These are phyloP conservation scores for Geosmithia putterillii DNA, from an alignment of 2,329 filamentous ascomycete genomes.

Conservation along the genomic window DNA sequence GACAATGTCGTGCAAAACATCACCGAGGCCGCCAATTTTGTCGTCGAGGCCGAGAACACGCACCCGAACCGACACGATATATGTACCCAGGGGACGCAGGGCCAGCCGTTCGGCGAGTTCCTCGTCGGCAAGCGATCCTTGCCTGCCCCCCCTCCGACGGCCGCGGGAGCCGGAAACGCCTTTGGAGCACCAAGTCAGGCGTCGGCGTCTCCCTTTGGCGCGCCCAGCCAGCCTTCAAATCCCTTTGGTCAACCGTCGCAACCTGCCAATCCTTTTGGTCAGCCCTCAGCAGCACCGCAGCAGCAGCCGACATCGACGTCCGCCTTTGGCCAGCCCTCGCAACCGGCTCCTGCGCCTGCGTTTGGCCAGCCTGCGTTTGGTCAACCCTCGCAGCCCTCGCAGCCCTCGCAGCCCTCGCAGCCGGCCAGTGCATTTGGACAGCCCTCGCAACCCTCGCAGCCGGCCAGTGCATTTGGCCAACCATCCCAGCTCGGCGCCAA, in stretches of 20 bases:
- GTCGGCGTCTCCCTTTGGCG: conserved; percentile 14
- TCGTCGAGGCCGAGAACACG: conserved; percentile 51
- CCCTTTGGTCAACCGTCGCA: conserved; percentile 23
- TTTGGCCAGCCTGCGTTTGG: conserved; percentile 4
- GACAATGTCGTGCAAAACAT: conserved; percentile 57
- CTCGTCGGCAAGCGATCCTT: conserved; percentile 20
- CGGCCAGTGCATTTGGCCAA: conserved; percentile 11
- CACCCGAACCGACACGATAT: conserved; percentile 67
- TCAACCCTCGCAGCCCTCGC: conserved; percentile 2
- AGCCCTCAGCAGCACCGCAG: conserved; percentile 6
- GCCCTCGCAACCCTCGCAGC: conserved; percentile 12
- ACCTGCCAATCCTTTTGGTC: conserved; percentile 16
- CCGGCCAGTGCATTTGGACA: conserved; percentile 21
- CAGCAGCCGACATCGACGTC: conserved; percentile 3
- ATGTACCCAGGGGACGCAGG: conserved; percentile 32
- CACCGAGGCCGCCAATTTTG: conserved; percentile 59
- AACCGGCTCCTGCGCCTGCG: conserved; percentile 2
- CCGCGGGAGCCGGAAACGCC: conserved; percentile 3
- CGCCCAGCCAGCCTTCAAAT: conserved; percentile 10
- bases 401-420: too few species aligned
- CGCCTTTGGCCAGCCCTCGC: conserved; percentile 4
- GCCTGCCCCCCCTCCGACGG: too few species aligned
- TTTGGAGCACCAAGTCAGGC: not conserved
- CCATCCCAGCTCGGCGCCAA: not conserved
- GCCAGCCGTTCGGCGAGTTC: conserved; percentile 32